A percentile compares a stretch with the other conserved stretches of the same genome.
Evolutionary conservation across 495 filamentous ascomycete species (phyloP).

Genomic region (Aspergillus affinis): DNA sequence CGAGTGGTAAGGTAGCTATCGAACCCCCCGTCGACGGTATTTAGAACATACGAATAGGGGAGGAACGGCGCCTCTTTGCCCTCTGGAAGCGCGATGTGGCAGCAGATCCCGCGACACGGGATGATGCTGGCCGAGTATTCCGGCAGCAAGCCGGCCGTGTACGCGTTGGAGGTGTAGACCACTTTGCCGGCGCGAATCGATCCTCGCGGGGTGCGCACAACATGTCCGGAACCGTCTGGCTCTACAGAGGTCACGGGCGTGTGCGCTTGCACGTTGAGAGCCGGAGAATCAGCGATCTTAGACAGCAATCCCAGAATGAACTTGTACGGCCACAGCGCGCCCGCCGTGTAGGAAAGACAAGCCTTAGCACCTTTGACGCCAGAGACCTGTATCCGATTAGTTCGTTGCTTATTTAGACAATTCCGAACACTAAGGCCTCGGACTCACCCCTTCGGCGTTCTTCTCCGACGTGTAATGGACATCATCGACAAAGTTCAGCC

Average conservation of each 20-base stretch:
- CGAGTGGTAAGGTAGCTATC: constrained; percentile 62
- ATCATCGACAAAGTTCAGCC: constrained; percentile 29
- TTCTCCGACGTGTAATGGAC: constrained; percentile 26
- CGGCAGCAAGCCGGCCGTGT: constrained; percentile 58
- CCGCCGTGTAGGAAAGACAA: constrained; percentile 47
- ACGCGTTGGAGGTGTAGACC: constrained; percentile 73
- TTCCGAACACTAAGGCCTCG: background rate
- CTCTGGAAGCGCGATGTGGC: constrained; percentile 61
- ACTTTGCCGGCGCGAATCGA: constrained; percentile 53
- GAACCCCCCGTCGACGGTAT: constrained; percentile 17
- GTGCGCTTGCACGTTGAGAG: constrained; percentile 60
- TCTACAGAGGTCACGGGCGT: constrained; percentile 52
- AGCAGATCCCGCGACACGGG: constrained; percentile 55
- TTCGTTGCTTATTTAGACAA: background rate
- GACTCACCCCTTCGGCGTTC: constrained; percentile 28
- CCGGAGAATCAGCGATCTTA: constrained; percentile 42
- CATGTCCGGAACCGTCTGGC: constrained; percentile 33
- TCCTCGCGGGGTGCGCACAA: constrained; percentile 55
- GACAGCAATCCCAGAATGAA: constrained; percentile 61
- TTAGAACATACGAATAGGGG: constrained; percentile 31
- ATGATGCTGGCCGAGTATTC: constrained; percentile 60
- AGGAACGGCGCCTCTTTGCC: constrained; percentile 48
- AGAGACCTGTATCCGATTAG: constrained; percentile 23
- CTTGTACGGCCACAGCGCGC: constrained; percentile 65
- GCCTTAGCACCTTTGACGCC: constrained; percentile 35